A percentile compares a stretch with the other conserved stretches of the same genome.
Conservation (phyloP, 2,329 filamentous ascomycete genomes). For the Fusarium paranaense region DNA sequence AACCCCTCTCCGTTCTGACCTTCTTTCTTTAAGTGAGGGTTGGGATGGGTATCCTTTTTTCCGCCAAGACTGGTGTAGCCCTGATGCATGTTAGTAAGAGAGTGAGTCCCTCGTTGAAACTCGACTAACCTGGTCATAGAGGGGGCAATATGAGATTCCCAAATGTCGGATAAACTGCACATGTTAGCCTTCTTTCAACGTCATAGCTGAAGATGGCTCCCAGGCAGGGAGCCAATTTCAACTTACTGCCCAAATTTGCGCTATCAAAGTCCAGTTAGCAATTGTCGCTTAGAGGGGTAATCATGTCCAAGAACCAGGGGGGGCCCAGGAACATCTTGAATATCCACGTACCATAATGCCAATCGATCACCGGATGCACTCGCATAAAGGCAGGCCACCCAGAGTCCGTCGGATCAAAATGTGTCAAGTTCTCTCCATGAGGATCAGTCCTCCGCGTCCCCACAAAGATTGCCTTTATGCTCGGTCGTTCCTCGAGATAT, state of each 20-base stretch:
- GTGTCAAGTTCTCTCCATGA: constrained; percentile 80
- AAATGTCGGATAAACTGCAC: constrained; percentile 81
- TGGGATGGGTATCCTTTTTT: constrained; percentile 87
- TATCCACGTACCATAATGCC: constrained; percentile 71
- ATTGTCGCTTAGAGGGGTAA: neutral
- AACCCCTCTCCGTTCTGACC: constrained; percentile 57
- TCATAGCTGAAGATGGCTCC: neutral
- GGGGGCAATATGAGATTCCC: constrained; percentile 82
- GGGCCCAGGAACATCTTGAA: neutral
- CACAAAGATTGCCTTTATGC: constrained; percentile 69
- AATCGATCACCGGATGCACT: constrained; percentile 95
- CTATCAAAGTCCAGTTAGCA: constrained; percentile 9
- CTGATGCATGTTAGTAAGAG: neutral
- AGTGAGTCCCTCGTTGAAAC: neutral
- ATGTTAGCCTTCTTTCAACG: constrained; percentile 18
- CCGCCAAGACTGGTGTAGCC: constrained; percentile 96
- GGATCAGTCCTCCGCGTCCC: constrained; percentile 91
- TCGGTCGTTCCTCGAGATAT: constrained; percentile 75
- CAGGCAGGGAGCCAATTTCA: neutral
- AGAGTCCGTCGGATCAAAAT: constrained; percentile 88
- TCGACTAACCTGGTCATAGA: constrained; percentile 74
- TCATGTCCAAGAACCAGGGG: neutral
- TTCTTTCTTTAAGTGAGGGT: constrained; percentile 65
- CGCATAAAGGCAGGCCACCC: constrained; percentile 95
- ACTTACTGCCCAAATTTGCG: constrained; percentile 92